Evolutionary conservation across 768 basidiomycete species (phyloP).

Genomic region (Mycena albidolilacea): DNA sequence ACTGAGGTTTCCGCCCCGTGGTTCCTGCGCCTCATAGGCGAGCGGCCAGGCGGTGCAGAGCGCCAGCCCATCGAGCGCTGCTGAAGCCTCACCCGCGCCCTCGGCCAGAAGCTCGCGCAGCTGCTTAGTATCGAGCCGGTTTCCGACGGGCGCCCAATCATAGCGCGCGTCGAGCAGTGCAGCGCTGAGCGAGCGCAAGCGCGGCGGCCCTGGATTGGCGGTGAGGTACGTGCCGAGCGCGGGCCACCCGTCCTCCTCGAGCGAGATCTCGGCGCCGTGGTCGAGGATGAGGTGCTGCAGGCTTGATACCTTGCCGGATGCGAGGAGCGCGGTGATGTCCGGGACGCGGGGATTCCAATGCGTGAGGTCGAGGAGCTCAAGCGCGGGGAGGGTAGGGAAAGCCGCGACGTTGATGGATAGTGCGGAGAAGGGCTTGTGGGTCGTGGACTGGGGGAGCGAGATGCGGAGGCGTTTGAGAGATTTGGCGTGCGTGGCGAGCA

Average conservation of each 20-base stretch:
- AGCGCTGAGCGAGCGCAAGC: conserved; percentile 23
- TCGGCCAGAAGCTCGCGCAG: conserved; percentile 6
- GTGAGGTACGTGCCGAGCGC: conserved; percentile 16
- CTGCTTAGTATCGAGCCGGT: not conserved
- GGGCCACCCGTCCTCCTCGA: conserved; percentile 8
- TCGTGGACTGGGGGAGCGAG: conserved; percentile 17
- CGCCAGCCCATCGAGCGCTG: not conserved
- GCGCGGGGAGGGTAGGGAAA: conserved; percentile 21
- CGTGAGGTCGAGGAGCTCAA: conserved; percentile 27
- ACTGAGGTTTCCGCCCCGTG: too few species aligned
- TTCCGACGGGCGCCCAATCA: not conserved
- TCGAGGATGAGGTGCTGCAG: conserved; percentile 33
- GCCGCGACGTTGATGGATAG: not conserved
- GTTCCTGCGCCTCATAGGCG: not conserved
- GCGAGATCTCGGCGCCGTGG: conserved; percentile 17
- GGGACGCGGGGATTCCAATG: conserved; percentile 8
- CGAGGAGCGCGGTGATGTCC: conserved; percentile 5
- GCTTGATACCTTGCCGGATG: not conserved
- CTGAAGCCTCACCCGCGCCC: not conserved
- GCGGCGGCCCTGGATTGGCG: not conserved
- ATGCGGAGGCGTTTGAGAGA: conserved; percentile 23
- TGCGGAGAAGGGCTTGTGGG: not conserved
- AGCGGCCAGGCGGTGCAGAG: conserved; percentile 28
- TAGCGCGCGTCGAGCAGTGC: conserved; percentile 12
- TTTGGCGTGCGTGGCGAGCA: not conserved